Percentiles rank a stretch among this genome's conserved stretches.
Conservation (phyloP, 768 basidiomycete species). For the Suillus decipiens region DNA sequence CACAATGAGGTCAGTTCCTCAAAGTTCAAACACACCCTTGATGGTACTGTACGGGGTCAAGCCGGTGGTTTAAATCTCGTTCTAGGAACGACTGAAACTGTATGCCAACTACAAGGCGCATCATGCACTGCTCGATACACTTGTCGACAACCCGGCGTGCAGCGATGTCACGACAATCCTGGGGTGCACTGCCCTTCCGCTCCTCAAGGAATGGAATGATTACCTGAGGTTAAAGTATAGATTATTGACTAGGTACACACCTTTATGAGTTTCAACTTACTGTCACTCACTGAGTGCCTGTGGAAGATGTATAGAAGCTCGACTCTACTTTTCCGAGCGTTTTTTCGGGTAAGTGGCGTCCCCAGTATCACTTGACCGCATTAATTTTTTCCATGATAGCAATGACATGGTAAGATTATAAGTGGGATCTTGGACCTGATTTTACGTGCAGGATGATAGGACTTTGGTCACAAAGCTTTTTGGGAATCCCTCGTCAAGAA, state of each 20-base stretch:
- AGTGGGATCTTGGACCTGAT: not conserved
- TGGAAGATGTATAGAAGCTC: conserved; percentile 39
- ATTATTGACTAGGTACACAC: conserved; percentile 33
- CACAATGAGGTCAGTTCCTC: conserved; percentile 31
- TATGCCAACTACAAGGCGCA: conserved; percentile 39
- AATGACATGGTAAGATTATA: conserved; percentile 24
- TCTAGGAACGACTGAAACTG: conserved; percentile 37
- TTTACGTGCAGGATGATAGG: conserved; percentile 23
- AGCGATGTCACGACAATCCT: conserved; percentile 25
- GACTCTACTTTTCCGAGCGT: conserved; percentile 39
- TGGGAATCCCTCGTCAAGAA: conserved; percentile 37
- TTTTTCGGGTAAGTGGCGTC: conserved; percentile 39
- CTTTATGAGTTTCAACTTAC: not conserved
- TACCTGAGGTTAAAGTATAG: conserved; percentile 35
- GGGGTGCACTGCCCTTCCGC: conserved; percentile 31
- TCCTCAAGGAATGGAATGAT: conserved; percentile 35
- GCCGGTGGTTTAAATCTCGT: not conserved
- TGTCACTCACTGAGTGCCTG: conserved; percentile 8
- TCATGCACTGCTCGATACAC: conserved; percentile 32
- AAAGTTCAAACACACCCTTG: not conserved
- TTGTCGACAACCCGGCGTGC: conserved; percentile 30
- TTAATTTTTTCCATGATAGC: conserved; percentile 8
- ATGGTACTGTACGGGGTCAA: not conserved
- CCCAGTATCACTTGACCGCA: not conserved
- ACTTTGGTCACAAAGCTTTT: conserved; percentile 42